These are phyloP conservation scores for Gynochthodes officinalis DNA, from an alignment of 257 asterid genomes.

Conservation along the genomic window DNA sequence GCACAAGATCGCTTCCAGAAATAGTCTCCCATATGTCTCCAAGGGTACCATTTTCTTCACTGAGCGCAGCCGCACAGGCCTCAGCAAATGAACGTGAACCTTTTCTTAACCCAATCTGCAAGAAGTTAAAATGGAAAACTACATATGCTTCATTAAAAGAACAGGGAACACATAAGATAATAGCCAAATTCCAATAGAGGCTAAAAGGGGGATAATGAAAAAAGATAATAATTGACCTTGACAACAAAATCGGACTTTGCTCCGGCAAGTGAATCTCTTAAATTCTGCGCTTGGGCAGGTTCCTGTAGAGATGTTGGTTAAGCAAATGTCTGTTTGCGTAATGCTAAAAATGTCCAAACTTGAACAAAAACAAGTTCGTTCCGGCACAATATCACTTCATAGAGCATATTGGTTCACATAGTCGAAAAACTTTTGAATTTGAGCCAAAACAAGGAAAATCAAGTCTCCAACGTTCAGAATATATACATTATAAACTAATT, in stretches of 20 bases:
- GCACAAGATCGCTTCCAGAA: slow-evolving; percentile 80
- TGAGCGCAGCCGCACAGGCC: slow-evolving; percentile 81
- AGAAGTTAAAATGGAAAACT: slow-evolving; percentile 14
- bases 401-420: neutral
- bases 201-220: neutral
- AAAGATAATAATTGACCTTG: slow-evolving; percentile 46
- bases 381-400: neutral
- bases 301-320: slow-evolving; percentile 53
- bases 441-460: neutral
- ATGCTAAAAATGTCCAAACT: neutral
- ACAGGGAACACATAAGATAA: neutral
- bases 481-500: too few relatives aligned
- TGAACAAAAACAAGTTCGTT: neutral
- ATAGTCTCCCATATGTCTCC: slow-evolving; percentile 91
- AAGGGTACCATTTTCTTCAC: slow-evolving; percentile 82
- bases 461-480: too few relatives aligned
- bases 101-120: slow-evolving; percentile 88
- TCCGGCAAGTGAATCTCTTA: slow-evolving; percentile 80
- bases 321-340: neutral
- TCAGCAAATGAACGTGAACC: slow-evolving; percentile 87
- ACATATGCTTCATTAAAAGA: neutral
- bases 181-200: neutral
- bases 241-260: slow-evolving; percentile 79
- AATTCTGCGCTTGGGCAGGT: slow-evolving; percentile 97
- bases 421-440: neutral